A percentile compares a stretch with the other conserved stretches of the same genome.
Conservation (phyloP, 2,329 filamentous ascomycete genomes). For the Cladosporium austrohemisphaericum region DNA sequence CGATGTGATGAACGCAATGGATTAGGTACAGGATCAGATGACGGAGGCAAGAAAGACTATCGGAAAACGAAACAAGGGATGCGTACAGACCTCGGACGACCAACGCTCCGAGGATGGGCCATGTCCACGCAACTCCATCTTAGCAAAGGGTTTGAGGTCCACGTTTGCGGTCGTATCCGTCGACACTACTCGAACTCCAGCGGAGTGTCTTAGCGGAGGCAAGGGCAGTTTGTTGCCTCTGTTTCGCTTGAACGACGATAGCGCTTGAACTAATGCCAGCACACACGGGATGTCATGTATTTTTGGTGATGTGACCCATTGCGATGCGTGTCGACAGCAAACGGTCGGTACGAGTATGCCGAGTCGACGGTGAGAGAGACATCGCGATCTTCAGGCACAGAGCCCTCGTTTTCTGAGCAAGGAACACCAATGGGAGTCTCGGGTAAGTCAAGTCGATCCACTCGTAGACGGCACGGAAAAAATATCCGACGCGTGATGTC, state of each 20-base stretch:
- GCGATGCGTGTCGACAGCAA: constrained; percentile 2
- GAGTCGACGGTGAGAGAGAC: not conserved
- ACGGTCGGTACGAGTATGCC: not conserved
- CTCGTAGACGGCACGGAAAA: not conserved
- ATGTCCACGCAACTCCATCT: constrained; percentile 10
- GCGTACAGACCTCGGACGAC: not conserved
- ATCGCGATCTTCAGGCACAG: constrained; percentile 15
- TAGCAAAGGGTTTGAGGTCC: constrained; percentile 4
- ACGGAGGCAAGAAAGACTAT: not conserved
- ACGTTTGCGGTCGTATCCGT: constrained; percentile 10
- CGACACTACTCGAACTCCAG: constrained; percentile 3
- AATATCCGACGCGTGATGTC: constrained; percentile 8
- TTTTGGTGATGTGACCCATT: constrained; percentile 3
- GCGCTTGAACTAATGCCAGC: not conserved
- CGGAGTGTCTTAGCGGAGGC: not conserved
- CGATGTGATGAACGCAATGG: too few species aligned
- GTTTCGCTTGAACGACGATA: too few species aligned
- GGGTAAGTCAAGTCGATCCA: constrained; percentile 11
- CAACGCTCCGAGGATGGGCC: constrained; percentile 9
- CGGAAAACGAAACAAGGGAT: not conserved
- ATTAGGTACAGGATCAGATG: too few species aligned
- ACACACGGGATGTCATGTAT: constrained; percentile 3
- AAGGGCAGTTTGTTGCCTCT: not conserved
- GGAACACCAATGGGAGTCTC: not conserved
- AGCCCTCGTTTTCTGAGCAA: not conserved